These are phyloP conservation scores for Thelephora terrestris DNA, from an alignment of 1,284 basidiomycete genomes.

Conservation along the genomic window DNA sequence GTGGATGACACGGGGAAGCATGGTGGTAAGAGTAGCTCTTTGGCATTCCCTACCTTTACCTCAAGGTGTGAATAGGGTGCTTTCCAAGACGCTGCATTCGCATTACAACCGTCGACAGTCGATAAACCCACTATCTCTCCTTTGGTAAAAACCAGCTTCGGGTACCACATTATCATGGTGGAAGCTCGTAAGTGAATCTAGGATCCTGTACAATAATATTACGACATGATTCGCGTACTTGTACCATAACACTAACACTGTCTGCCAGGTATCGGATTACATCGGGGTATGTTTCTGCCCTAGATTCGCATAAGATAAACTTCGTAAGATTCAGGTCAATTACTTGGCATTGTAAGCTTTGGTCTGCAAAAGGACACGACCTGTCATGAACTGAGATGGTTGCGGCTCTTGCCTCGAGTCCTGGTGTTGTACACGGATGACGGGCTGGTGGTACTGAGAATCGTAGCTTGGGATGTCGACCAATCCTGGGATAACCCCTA, in stretches of 20 bases:
- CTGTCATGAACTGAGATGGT: not conserved
- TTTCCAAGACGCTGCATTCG: constrained; percentile 79
- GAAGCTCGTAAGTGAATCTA: constrained; percentile 57
- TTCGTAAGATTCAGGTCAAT: too few species aligned
- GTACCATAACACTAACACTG: too few species aligned
- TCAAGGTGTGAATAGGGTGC: constrained; percentile 32
- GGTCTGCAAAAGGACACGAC: not conserved
- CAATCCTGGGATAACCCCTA: not conserved
- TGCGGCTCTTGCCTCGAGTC: not conserved
- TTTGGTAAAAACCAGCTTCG: constrained; percentile 71
- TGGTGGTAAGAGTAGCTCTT: constrained; percentile 41
- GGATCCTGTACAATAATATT: not conserved
- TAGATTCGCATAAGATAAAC: too few species aligned
- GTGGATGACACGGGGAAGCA: constrained; percentile 76
- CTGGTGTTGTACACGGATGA: not conserved
- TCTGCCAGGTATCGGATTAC: too few species aligned
- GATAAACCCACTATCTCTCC: constrained; percentile 64
- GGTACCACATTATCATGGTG: constrained; percentile 86
- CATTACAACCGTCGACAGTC: constrained; percentile 63
- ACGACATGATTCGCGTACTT: not conserved
- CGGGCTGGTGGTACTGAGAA: not conserved
- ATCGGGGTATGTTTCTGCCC: too few species aligned
- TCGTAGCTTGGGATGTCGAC: not conserved
- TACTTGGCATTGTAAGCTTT: not conserved
- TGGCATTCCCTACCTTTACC: not conserved